phyloP scores from a whole-genome alignment of 805 yeast genomes.

The Yarrowia yakushimensis region DNA sequence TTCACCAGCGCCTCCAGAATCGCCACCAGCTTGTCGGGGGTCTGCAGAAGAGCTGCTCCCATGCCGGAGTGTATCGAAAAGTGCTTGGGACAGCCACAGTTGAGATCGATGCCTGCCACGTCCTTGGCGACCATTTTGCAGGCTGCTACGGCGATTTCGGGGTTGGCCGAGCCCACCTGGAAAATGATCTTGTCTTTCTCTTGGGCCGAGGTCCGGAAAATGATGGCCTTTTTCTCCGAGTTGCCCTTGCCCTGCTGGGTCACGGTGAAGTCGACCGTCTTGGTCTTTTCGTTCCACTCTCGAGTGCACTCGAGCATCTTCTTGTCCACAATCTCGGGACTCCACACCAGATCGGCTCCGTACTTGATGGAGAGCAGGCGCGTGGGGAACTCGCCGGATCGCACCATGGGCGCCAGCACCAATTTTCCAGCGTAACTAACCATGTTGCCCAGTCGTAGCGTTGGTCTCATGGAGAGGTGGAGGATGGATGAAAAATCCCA shows the following conservation, averaged over 20 bases:
- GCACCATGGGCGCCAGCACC: constrained; percentile 90
- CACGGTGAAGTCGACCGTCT: constrained; percentile 37
- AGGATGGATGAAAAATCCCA: too few relatives aligned
- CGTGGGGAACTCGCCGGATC: constrained; percentile 92
- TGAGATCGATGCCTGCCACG: constrained; percentile 89
- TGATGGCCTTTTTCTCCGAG: constrained; percentile 46
- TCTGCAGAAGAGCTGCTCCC: constrained; percentile 89
- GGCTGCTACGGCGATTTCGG: constrained; percentile 84
- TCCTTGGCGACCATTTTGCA: constrained; percentile 76
- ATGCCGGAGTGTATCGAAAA: constrained; percentile 92
- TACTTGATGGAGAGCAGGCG: constrained; percentile 71
- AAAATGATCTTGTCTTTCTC: constrained; percentile 73
- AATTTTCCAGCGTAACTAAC: constrained; percentile 70
- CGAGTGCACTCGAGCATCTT: constrained; percentile 71
- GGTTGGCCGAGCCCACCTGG: constrained; percentile 84
- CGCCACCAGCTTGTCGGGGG: constrained; percentile 73
- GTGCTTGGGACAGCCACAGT: constrained; percentile 97
- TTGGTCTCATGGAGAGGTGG: constrained; percentile 16
- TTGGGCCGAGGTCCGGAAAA: constrained; percentile 67
- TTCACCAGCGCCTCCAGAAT: constrained; percentile 68
- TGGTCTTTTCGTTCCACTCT: constrained; percentile 47
- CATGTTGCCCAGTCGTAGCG: constrained; percentile 38
- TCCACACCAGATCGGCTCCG: constrained; percentile 96
- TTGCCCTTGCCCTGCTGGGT: constrained; percentile 31
- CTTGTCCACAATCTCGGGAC: constrained; percentile 90